A percentile compares a stretch with the other conserved stretches of the same genome.
Conservation (phyloP, 352 stramenopile genomes). For the Phytopythium boreale region DNA sequence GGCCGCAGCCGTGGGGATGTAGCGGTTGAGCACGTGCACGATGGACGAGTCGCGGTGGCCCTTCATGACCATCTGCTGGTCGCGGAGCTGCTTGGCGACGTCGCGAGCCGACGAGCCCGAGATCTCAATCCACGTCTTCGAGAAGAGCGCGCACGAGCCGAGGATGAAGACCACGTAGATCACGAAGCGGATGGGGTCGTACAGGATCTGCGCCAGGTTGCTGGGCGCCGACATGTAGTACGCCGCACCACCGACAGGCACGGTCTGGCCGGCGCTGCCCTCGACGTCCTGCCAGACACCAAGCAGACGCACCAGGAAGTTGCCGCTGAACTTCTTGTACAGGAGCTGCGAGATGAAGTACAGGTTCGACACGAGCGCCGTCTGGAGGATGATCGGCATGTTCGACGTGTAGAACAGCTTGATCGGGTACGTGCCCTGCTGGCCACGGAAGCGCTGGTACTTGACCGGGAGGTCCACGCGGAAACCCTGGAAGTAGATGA, state of each 20-base stretch:
- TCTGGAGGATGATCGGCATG: constrained; percentile 99
- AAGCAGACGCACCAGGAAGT: constrained; percentile 97
- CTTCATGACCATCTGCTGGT: constrained; percentile 99
- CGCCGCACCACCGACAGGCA: constrained; percentile 94
- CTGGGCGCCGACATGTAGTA: constrained; percentile 98
- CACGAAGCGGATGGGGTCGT: constrained; percentile 98
- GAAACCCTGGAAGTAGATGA: constrained; percentile 99
- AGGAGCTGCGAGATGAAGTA: constrained; percentile 99
- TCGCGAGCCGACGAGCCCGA: constrained; percentile 96
- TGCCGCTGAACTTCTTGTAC: constrained; percentile 98
- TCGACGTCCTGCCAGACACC: constrained; percentile 98
- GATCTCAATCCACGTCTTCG: constrained; percentile 99
- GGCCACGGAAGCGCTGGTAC: constrained; percentile 98
- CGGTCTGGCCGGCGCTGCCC: constrained; percentile 90
- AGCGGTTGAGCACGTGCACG: constrained; percentile 98
- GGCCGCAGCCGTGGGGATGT: constrained; percentile 98
- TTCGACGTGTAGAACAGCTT: constrained; percentile 99
- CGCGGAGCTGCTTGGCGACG: constrained; percentile 98
- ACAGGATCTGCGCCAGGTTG: constrained; percentile 96
- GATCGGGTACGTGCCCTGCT: constrained; percentile 99
- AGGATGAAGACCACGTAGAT: constrained; percentile 99
- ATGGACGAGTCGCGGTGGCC: constrained; percentile 97
- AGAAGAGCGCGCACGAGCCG: constrained; percentile 98
- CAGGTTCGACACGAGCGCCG: constrained; percentile 97
- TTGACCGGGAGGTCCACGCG: constrained; percentile 92